A percentile compares a stretch with the other conserved stretches of the same genome.
Evolutionary conservation across 345 rosid genomes (phyloP).

Genomic region (Salix suchowensis): DNA sequence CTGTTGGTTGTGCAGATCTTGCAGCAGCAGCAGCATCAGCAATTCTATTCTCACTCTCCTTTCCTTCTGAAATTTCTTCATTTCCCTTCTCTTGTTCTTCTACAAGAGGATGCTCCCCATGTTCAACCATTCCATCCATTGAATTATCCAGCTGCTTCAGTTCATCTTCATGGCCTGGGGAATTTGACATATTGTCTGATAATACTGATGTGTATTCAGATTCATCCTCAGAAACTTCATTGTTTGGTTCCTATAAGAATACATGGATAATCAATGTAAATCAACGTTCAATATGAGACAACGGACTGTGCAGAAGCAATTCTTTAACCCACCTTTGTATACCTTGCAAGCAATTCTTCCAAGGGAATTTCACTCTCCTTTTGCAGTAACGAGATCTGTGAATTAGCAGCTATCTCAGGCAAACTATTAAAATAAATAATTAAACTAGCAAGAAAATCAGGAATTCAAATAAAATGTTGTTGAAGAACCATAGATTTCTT

Average conservation of each 20-base stretch:
- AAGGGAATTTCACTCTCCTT: slow-evolving; percentile 88
- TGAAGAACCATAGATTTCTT: background rate
- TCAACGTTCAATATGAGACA: slow-evolving; percentile 10
- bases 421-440: slow-evolving; percentile 13
- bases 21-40: slow-evolving; percentile 99
- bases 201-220: slow-evolving; percentile 59
- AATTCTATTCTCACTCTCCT: slow-evolving; percentile 52
- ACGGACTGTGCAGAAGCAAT: slow-evolving; percentile 17
- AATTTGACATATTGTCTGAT: slow-evolving; percentile 49
- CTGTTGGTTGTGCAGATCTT: slow-evolving; percentile 98
- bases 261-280: slow-evolving; percentile 20
- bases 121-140: slow-evolving; percentile 36
- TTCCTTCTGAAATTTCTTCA: slow-evolving; percentile 11
- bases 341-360: slow-evolving; percentile 88
- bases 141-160: slow-evolving; percentile 38
- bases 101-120: slow-evolving; percentile 28
- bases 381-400: slow-evolving; percentile 74
- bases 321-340: slow-evolving; percentile 74
- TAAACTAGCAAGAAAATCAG: background rate
- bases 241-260: slow-evolving; percentile 50
- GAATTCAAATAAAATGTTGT: background rate
- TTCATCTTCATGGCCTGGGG: slow-evolving; percentile 30
- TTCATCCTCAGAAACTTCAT: slow-evolving; percentile 62
- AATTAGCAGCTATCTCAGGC: slow-evolving; percentile 20
- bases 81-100: slow-evolving; percentile 36